phyloP scores from a whole-genome alignment of 2,329 filamentous ascomycete species.

The Aspergillus awamori region DNA sequence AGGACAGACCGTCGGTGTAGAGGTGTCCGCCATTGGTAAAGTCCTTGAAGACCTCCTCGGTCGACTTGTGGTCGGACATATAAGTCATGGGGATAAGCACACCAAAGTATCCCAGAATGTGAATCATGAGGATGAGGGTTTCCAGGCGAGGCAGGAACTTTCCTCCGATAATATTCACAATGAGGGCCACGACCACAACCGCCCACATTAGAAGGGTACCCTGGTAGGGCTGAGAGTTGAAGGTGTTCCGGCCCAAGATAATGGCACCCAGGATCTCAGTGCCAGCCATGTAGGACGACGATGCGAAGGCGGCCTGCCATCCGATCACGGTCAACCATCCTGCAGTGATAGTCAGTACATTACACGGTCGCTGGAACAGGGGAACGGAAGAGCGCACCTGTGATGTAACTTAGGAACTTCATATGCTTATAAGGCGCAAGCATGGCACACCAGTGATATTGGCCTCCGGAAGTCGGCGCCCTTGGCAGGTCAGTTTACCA shows the following conservation, averaged over 20 bases:
- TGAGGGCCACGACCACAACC: conserved; percentile 40
- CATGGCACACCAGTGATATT: conserved; percentile 47
- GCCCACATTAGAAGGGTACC: conserved; percentile 53
- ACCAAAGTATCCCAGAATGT: conserved; percentile 56
- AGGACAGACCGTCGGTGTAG: conserved; percentile 44
- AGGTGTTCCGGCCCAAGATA: conserved; percentile 40
- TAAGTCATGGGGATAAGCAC: conserved; percentile 53
- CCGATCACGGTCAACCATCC: conserved; percentile 48
- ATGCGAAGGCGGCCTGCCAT: conserved; percentile 49
- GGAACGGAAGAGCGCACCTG: conserved; percentile 24
- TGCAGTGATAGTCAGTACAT: conserved; percentile 9
- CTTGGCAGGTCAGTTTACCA: conserved; percentile 17
- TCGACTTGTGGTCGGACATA: conserved; percentile 41
- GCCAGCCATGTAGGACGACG: conserved; percentile 36
- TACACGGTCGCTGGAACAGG: background rate
- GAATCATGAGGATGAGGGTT: conserved; percentile 52
- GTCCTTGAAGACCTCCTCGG: conserved; percentile 48
- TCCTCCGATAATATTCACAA: conserved; percentile 49
- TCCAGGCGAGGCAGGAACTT: conserved; percentile 52
- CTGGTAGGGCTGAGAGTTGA: conserved; percentile 50
- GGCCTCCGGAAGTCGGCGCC: conserved; percentile 41
- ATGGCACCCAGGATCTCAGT: conserved; percentile 41
- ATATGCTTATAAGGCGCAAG: conserved; percentile 40
- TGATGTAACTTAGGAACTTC: conserved; percentile 44
- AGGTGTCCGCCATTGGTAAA: conserved; percentile 54